Base-by-base conservation (phyloP, 1,284 basidiomycete genomes). In the Hemileia vastatrix region DNA sequence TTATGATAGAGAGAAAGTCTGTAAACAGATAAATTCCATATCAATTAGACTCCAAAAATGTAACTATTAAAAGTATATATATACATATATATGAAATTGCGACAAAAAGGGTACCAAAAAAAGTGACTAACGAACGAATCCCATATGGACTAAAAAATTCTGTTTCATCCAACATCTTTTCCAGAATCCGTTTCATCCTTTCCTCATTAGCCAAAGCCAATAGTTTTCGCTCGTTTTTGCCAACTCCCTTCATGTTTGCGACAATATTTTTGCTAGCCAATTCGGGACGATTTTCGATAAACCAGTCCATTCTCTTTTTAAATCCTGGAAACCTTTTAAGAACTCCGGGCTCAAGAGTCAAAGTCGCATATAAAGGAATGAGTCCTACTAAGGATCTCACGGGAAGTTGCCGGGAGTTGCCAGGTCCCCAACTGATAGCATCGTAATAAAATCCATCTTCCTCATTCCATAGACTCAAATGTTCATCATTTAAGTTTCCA, bases 271-370 rank as follows among this genome's bases (percentile, higher is more conserved):
- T 82, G 59, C 81, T 81, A 4, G 90, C 86, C 57, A 96, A 83
- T 67, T 87, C 89, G 1, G 88, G 85, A 24, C 93, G 80, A 77
- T 97, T 90, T 72, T 95, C 85, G 63, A 97, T 84, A 79, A 97
- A 98, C 94, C 94, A 97, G 70, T 98, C 89, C 83, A 98, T 85
- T 51, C 94, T 84, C 78, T 96, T 96, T 80, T 90, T 96, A 81
- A 98, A 98, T 4, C 92, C 91, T 9, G 92, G 92, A 80, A 97
- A 88, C 33, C 87, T 83, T 73, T 90, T 90, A 71, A 97, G 83
- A 13, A 86, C 84, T 6, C 84, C 79, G 1, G 94, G 93, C 76
- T 98, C 94, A 44, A 98, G 81, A 1, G 94, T 92, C 45, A 96
- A 80, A 0, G 92, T 96, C 1, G 88, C 93, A 76, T 94, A 97